These are phyloP conservation scores for Ascoidea tarda DNA, from an alignment of 805 yeast genomes.

Conservation along the genomic window DNA sequence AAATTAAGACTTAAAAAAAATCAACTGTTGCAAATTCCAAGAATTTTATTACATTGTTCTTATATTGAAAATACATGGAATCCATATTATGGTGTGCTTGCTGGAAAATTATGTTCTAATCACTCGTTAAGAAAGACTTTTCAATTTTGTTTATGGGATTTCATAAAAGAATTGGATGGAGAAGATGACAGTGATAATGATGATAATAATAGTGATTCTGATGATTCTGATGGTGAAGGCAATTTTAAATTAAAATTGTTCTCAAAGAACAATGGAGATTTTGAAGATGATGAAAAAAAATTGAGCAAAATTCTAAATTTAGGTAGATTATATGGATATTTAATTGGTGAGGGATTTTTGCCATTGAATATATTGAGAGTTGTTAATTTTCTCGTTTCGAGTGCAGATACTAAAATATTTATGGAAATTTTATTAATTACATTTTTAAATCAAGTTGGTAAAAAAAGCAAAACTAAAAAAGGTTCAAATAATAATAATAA, in stretches of 20 bases:
- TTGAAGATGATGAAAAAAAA: conserved; percentile 36
- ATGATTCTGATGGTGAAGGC: conserved; percentile 11
- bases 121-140: conserved; percentile 71
- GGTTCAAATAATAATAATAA: conserved; percentile 9
- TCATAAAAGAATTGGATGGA: conserved; percentile 54
- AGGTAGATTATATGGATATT: conserved; percentile 68
- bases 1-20: conserved; percentile 63
- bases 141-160: conserved; percentile 86
- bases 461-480: conserved; percentile 35
- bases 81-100: conserved; percentile 79
- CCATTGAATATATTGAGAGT: conserved; percentile 62
- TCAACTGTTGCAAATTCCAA: conserved; percentile 81
- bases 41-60: conserved; percentile 75
- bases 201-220: conserved; percentile 29
- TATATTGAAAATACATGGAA: conserved; percentile 72
- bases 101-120: conserved; percentile 59
- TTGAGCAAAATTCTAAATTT: conserved; percentile 50
- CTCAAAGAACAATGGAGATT: conserved; percentile 18
- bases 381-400: conserved; percentile 56
- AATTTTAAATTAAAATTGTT: conserved; percentile 12
- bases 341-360: conserved; percentile 61
- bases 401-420: conserved; percentile 48
- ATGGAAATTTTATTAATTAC: conserved; percentile 62
- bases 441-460: conserved; percentile 49
- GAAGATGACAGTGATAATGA: conserved; percentile 20